Base-by-base conservation (phyloP, 108 stramenopile genomes). In the Nannochloropsis salina region DNA sequence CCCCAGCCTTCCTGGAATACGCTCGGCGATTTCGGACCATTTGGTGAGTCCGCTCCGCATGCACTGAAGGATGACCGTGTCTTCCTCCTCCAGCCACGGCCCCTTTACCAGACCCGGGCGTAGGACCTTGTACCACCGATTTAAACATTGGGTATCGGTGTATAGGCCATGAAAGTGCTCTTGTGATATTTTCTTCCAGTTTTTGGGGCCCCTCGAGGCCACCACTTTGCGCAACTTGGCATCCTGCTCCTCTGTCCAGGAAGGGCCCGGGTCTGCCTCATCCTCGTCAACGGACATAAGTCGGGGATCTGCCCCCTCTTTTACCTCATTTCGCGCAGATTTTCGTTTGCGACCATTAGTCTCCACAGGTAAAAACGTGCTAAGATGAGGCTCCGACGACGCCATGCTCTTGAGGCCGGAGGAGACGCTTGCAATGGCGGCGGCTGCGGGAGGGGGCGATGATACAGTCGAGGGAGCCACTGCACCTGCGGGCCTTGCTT, bases 51-150 rank as follows among this genome's bases (percentile, higher is more conserved):
- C 88, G 18, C n/a, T 81, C 18, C 43, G 84, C 31, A 90, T 89
- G 8, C 85, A 84, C 80, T 82, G 45, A 43, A 45, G 47, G 42
- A 93, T 61, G 20, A 85, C 41, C n/a, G 42, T 83, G 42, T 93
- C 92, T 45, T 93, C 92, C 40, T 91, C 87, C 9, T 88, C 82
- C 18, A 87, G 82, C 92, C 92, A 93, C 9, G 92, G 85, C 9
- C 96, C 96, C 81, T 95, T 94, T 10, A 94, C 89, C 9, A 98
- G 91, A 9, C 95, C 96, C 2, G 96, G 97, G 43, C 92, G 90
- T 9, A 97, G 93, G 31, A 96, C 95, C 87, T 94, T 74, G 6
- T n/a, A 74, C 61, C 44, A 82, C 61, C 61, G 61, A 74, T 74
- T 74, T 8, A 74, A 74, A n/a, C 61, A 74, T 6, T 74, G 61